phyloP scores from a whole-genome alignment of 2,329 filamentous ascomycete genomes.

The Fusarium paranaense region DNA sequence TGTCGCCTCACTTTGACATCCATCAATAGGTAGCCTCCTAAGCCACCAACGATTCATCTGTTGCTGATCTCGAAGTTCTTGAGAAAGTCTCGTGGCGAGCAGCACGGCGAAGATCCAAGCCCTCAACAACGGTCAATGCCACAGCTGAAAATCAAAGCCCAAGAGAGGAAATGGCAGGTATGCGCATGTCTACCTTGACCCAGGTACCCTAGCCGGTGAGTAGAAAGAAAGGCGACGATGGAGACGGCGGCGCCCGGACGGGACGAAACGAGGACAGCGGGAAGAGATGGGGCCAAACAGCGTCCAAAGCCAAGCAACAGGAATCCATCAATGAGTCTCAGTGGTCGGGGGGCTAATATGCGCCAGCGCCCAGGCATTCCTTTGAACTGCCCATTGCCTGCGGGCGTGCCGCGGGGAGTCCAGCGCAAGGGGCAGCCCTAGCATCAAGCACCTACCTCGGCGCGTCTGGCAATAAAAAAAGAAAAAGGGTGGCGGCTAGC shows the following conservation, averaged over 20 bases:
- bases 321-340: slow-evolving; percentile 24
- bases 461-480: slow-evolving; percentile 1
- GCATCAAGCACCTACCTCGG: slow-evolving; percentile 3
- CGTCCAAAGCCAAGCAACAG: slow-evolving; percentile 19
- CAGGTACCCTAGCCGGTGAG: slow-evolving; percentile 31
- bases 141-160: background rate
- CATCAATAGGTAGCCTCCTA: background rate
- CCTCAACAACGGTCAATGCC: background rate
- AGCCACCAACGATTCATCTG: background rate
- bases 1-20: background rate
- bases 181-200: slow-evolving; percentile 6
- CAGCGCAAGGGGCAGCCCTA: slow-evolving; percentile 20
- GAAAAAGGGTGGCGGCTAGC: slow-evolving; percentile 5
- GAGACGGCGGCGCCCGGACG: slow-evolving; percentile 28
- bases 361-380: slow-evolving; percentile 31
- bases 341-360: slow-evolving; percentile 1
- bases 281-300: slow-evolving; percentile 35
- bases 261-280: slow-evolving; percentile 37
- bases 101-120: background rate
- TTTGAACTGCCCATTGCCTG: slow-evolving; percentile 4
- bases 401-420: background rate
- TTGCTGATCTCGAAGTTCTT: background rate
- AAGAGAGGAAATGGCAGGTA: slow-evolving; percentile 11
- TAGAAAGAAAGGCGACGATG: slow-evolving; percentile 30
- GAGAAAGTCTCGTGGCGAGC: background rate